phyloP scores from a whole-genome alignment of 2,329 filamentous ascomycete species.

The Alternaria sp. region DNA sequence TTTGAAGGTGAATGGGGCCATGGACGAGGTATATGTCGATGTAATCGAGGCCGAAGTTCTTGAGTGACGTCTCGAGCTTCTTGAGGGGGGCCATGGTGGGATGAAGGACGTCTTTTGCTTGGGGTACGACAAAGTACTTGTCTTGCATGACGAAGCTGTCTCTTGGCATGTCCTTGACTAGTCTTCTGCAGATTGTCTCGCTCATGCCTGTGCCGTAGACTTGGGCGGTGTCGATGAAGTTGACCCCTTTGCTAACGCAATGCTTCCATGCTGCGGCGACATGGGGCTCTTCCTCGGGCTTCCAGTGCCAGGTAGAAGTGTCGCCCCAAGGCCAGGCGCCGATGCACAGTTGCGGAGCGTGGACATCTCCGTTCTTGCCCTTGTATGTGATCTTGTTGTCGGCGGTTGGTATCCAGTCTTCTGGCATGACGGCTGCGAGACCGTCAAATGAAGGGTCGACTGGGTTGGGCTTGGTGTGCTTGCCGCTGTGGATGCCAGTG shows the following conservation, averaged over 20 bases:
- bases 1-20: background rate
- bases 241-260: slow-evolving; percentile 1
- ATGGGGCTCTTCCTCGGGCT: background rate
- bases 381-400: background rate
- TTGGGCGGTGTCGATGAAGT: slow-evolving; percentile 2
- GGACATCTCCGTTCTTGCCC: background rate
- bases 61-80: background rate
- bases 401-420: background rate
- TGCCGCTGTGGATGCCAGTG: background rate
- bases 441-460: background rate
- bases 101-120: background rate
- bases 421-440: background rate
- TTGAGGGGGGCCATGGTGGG: background rate
- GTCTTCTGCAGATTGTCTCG: background rate
- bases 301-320: slow-evolving; percentile 4
- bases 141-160: slow-evolving; percentile 2
- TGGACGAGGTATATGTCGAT: slow-evolving; percentile 1
- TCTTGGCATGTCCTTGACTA: background rate
- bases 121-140: slow-evolving; percentile 1
- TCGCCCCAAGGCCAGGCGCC: slow-evolving; percentile 2
- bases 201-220: slow-evolving; percentile 2
- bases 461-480: slow-evolving; percentile 2
- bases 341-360: background rate
- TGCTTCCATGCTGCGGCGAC: slow-evolving; percentile 2
- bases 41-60: background rate